Percentiles rank a stretch among this genome's conserved stretches.
phyloP scores from a whole-genome alignment of 2,329 filamentous ascomycete genomes.

The Periconia macrospinosa region DNA sequence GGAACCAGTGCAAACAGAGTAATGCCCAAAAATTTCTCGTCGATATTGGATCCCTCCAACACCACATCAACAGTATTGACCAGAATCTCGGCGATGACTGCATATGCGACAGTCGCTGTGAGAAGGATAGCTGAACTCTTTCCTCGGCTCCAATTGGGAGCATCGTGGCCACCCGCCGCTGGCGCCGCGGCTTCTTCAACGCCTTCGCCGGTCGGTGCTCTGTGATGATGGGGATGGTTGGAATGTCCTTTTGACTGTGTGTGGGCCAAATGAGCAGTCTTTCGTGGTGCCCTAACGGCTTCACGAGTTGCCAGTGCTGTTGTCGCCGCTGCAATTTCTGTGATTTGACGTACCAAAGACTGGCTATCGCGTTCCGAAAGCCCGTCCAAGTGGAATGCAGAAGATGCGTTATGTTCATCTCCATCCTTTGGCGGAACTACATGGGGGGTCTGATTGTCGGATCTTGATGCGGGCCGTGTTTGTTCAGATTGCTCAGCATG shows the following conservation, averaged over 20 bases:
- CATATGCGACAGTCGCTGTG: slow-evolving; percentile 86
- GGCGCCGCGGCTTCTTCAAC: slow-evolving; percentile 50
- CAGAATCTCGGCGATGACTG: slow-evolving; percentile 94
- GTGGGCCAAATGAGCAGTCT: slow-evolving; percentile 48
- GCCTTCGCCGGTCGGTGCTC: slow-evolving; percentile 42
- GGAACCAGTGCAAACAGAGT: slow-evolving; percentile 95
- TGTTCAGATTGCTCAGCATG: slow-evolving; percentile 53
- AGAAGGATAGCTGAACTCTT: slow-evolving; percentile 92
- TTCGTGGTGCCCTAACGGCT: slow-evolving; percentile 59
- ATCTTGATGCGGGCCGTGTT: slow-evolving; percentile 23
- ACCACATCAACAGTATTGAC: slow-evolving; percentile 98
- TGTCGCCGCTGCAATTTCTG: slow-evolving; percentile 90
- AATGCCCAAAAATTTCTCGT: slow-evolving; percentile 96
- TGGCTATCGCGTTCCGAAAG: slow-evolving; percentile 82
- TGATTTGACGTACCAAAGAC: slow-evolving; percentile 79
- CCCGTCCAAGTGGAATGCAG: slow-evolving; percentile 57
- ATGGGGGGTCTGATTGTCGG: slow-evolving; percentile 36
- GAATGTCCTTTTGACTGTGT: slow-evolving; percentile 35
- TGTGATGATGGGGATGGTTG: slow-evolving; percentile 43
- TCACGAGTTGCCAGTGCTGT: slow-evolving; percentile 85
- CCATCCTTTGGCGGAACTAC: slow-evolving; percentile 40
- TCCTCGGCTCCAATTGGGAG: slow-evolving; percentile 93
- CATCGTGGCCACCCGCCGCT: slow-evolving; percentile 73
- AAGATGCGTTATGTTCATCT: slow-evolving; percentile 47
- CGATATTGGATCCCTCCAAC: slow-evolving; percentile 82